Evolutionary conservation across 106 monocot genomes (phyloP).

Genomic region (Allium fistulosum): DNA sequence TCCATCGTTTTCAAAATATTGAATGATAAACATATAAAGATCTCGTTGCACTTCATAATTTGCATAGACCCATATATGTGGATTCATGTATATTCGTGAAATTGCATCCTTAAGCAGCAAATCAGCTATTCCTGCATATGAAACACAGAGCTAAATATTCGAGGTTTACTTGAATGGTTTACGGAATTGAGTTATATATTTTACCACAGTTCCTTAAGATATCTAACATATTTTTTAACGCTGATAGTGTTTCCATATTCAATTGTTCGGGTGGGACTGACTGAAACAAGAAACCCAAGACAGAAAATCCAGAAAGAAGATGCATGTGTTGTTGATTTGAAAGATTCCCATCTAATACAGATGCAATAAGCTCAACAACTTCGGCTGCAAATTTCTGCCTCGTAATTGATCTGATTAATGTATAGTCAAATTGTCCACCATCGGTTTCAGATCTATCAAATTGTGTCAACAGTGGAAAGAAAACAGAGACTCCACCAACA

Average conservation of each 20-base stretch:
- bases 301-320: conserved; percentile 84
- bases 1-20: conserved; percentile 75
- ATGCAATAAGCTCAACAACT: conserved; percentile 79
- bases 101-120: conserved; percentile 77
- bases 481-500: conserved; percentile 96
- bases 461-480: conserved; percentile 83
- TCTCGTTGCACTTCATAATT: conserved; percentile 93
- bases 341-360: conserved; percentile 83
- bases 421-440: conserved; percentile 23
- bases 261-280: conserved; percentile 72
- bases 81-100: conserved; percentile 75
- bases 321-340: conserved; percentile 98
- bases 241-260: conserved; percentile 64
- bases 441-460: conserved; percentile 32
- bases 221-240: conserved; percentile 76
- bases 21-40: conserved; percentile 84
- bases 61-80: conserved; percentile 83
- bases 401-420: conserved; percentile 19
- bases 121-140: conserved; percentile 58
- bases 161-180: neutral
- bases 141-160: conserved; percentile 1
- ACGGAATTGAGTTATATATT: conserved; percentile 1
- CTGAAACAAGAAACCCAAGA: conserved; percentile 87
- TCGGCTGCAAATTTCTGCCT: conserved; percentile 61
- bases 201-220: conserved; percentile 69